Evolutionary conservation across 805 yeast genomes (phyloP).

Genomic region (Wickerhamiella alocasiicola): DNA sequence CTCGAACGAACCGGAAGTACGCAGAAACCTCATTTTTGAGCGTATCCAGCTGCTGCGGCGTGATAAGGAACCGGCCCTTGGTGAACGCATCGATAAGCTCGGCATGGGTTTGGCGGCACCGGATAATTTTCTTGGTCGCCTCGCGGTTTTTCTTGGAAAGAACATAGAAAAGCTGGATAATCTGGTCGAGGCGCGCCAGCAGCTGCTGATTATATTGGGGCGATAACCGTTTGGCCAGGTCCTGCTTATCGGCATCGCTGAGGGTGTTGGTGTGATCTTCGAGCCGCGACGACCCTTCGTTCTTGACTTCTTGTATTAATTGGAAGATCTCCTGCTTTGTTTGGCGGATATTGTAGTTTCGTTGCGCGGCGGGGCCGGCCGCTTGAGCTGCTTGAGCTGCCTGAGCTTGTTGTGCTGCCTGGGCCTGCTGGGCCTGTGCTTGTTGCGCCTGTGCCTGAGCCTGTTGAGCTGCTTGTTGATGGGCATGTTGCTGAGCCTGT

Average conservation of each 20-base stretch:
- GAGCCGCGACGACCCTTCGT: constrained; percentile 46
- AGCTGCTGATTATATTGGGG: constrained; percentile 39
- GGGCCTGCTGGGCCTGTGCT: constrained; percentile 18
- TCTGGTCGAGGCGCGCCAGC: constrained; percentile 48
- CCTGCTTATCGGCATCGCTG: constrained; percentile 50
- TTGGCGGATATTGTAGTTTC: constrained; percentile 13
- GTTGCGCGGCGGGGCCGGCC: constrained; percentile 13
- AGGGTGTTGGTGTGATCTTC: constrained; percentile 50
- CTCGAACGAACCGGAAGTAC: constrained; percentile 63
- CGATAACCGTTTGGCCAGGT: constrained; percentile 38
- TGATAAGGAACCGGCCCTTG: constrained; percentile 53
- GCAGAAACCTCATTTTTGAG: constrained; percentile 60
- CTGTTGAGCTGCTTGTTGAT: constrained; percentile 15
- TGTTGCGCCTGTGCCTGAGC: constrained; percentile 16
- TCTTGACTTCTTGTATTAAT: constrained; percentile 56
- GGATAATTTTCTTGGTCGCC: constrained; percentile 64
- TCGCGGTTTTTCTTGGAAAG: constrained; percentile 55
- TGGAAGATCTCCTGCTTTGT: constrained; percentile 34
- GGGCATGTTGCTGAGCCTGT: constrained; percentile 16
- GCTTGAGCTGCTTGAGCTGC: constrained; percentile 4
- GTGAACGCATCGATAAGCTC: constrained; percentile 61
- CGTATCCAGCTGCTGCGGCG: constrained; percentile 59
- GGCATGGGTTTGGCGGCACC: constrained; percentile 65
- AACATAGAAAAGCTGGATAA: constrained; percentile 66
- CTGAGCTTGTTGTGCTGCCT: constrained; percentile 18